Conservation (phyloP, 495 filamentous ascomycete genomes). For the Neurospora tetrasperma region DNA sequence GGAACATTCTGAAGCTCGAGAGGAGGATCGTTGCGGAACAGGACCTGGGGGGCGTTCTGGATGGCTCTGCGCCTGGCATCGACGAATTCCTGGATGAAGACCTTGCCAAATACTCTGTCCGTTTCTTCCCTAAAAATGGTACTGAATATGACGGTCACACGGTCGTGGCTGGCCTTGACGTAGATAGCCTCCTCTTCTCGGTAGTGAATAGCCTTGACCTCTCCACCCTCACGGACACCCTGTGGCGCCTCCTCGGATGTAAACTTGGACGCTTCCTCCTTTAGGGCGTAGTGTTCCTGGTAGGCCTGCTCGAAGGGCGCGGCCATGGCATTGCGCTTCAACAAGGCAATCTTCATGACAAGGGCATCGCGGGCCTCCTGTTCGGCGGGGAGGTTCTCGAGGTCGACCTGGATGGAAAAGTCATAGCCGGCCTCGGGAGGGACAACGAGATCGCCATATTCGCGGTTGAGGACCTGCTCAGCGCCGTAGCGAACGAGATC, state of each 20-base stretch:
- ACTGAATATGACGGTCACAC: constrained; percentile 98
- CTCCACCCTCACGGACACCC: constrained; percentile 75
- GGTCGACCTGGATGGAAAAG: constrained; percentile 81
- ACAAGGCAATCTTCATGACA: constrained; percentile 69
- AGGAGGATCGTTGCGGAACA: constrained; percentile 90
- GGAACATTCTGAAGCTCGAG: constrained; percentile 81
- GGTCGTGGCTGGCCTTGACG: constrained; percentile 92
- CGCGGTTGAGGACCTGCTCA: constrained; percentile 77
- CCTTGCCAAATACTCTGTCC: constrained; percentile 91
- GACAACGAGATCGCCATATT: constrained; percentile 89
- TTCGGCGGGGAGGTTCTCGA: constrained; percentile 74
- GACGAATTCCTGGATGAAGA: constrained; percentile 91
- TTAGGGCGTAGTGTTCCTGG: constrained; percentile 75
- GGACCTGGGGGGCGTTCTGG: constrained; percentile 97
- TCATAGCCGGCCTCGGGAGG: constrained; percentile 83
- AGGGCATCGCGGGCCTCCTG: constrained; percentile 75
- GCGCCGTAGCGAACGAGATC: constrained; percentile 91
- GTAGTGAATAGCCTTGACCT: constrained; percentile 95
- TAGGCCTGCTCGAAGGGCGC: constrained; percentile 96
- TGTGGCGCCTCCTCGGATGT: constrained; percentile 86
- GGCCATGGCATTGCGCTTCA: constrained; percentile 98
- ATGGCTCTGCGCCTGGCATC: constrained; percentile 89
- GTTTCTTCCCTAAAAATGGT: constrained; percentile 97
- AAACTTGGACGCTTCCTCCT: constrained; percentile 80
- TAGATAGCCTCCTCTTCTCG: constrained; percentile 99